Evolutionary conservation across 78 protist species (phyloP).

Genomic region (Capsaspora owczarzaki): DNA sequence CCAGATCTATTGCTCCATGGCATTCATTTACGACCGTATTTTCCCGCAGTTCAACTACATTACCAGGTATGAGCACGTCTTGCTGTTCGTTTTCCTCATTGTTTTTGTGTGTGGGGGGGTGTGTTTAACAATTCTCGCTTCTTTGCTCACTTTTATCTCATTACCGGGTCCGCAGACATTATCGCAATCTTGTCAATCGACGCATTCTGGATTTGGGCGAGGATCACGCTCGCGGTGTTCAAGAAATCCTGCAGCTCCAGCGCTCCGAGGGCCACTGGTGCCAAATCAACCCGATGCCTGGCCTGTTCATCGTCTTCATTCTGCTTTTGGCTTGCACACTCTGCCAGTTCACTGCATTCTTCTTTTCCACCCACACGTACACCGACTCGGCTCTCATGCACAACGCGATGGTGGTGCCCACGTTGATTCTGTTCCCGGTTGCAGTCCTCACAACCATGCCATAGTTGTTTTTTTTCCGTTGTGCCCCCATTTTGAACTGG

Average conservation of each 20-base stretch:
- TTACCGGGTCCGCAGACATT: neutral
- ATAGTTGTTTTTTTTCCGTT: no score
- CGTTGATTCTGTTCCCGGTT: neutral
- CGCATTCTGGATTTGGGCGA: neutral
- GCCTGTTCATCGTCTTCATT: neutral
- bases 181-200: neutral
- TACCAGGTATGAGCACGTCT: neutral
- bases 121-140: no score
- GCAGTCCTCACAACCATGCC: neutral
- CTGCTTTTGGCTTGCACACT: neutral
- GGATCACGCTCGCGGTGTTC: no score
- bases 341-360: neutral
- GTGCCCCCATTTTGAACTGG: no score
- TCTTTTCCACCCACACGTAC: neutral
- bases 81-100: no score
- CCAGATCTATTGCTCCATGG: neutral
- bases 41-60: constrained; percentile 1
- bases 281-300: neutral
- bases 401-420: neutral
- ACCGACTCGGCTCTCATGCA: neutral
- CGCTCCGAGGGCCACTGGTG: neutral
- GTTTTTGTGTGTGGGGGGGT: no score
- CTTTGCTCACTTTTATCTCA: neutral
- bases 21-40: neutral
- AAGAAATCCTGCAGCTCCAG: neutral